phyloP scores from a whole-genome alignment of 2,329 filamentous ascomycete species.

The Pseudogymnoascus sp. region DNA sequence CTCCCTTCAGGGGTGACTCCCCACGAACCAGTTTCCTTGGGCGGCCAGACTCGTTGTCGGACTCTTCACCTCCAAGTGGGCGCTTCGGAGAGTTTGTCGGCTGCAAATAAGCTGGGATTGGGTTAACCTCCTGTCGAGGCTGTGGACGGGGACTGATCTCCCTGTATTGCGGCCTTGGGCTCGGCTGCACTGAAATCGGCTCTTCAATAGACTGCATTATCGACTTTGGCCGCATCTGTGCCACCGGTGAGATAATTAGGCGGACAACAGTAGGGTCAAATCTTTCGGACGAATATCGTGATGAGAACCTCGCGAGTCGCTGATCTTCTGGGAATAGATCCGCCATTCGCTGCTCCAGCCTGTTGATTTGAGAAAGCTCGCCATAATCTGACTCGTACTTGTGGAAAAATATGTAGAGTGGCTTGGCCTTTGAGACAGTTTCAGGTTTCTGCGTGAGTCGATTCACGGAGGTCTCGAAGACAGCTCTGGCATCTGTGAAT shows the following conservation, averaged over 20 bases:
- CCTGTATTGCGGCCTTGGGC: constrained; percentile 27
- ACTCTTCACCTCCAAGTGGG: constrained; percentile 52
- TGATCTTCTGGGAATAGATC: constrained; percentile 90
- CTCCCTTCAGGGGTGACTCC: constrained; percentile 89
- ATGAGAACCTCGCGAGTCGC: constrained; percentile 64
- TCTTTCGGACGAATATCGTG: constrained; percentile 63
- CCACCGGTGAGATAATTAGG: constrained; percentile 72
- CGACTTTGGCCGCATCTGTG: constrained; percentile 66
- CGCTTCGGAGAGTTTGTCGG: constrained; percentile 32
- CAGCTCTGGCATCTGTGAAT: constrained; percentile 73
- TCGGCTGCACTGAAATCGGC: constrained; percentile 40
- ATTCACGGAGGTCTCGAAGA: constrained; percentile 91
- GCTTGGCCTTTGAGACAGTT: constrained; percentile 66
- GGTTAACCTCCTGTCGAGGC: constrained; percentile 27
- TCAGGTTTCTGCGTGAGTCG: constrained; percentile 72
- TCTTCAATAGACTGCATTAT: constrained; percentile 49
- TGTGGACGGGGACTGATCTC: constrained; percentile 27
- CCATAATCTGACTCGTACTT: constrained; percentile 92
- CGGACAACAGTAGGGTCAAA: constrained; percentile 81
- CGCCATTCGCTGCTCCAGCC: constrained; percentile 85
- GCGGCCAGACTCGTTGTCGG: constrained; percentile 61
- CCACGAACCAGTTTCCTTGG: constrained; percentile 82
- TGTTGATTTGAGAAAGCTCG: constrained; percentile 81
- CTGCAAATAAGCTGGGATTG: constrained; percentile 26
- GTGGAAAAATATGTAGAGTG: constrained; percentile 86